phyloP scores from a whole-genome alignment of 2,329 filamentous ascomycete genomes.

The Aspergillus costaricaensis region DNA sequence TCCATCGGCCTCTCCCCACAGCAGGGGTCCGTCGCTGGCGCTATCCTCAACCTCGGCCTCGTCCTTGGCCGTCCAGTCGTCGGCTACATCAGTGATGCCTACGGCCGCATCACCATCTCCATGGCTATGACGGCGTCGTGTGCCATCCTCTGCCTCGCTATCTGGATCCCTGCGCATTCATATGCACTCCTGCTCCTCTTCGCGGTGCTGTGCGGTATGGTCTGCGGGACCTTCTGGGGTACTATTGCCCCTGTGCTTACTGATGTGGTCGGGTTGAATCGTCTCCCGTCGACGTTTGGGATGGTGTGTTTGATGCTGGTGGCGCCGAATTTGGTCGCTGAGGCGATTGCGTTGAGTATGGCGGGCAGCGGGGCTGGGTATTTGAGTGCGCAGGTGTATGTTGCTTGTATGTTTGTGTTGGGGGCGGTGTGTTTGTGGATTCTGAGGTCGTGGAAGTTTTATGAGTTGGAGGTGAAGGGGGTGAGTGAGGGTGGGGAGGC shows the following conservation, averaged over 20 bases:
- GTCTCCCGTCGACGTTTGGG: conserved; percentile 15
- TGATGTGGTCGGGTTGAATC: conserved; percentile 17
- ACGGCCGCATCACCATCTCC: conserved; percentile 8
- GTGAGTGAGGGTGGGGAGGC: background rate
- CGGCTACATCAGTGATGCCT: conserved; percentile 4
- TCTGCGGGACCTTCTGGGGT: conserved; percentile 52
- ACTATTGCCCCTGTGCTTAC: conserved; percentile 14
- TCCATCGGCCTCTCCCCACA: conserved; percentile 5
- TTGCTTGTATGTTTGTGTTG: conserved; percentile 4
- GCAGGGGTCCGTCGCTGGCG: conserved; percentile 6
- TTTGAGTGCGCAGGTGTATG: background rate
- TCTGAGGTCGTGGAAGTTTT: conserved; percentile 11
- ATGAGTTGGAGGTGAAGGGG: conserved; percentile 14
- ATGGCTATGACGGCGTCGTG: conserved; percentile 5
- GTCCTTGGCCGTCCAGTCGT: background rate
- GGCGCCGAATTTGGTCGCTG: conserved; percentile 14
- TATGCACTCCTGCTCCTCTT: conserved; percentile 49
- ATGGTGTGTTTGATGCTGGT: conserved; percentile 18
- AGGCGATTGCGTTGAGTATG: conserved; percentile 19
- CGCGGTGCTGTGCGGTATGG: conserved; percentile 45
- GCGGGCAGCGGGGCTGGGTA: background rate
- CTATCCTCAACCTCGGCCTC: conserved; percentile 8
- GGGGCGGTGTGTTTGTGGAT: conserved; percentile 5
- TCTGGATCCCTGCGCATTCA: conserved; percentile 51
- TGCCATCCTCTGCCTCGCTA: conserved; percentile 14